Evolutionary conservation across 805 yeast species (phyloP), one percentile per base, ranked within the genome.

Genomic region (Candida glaebosa): DNA sequence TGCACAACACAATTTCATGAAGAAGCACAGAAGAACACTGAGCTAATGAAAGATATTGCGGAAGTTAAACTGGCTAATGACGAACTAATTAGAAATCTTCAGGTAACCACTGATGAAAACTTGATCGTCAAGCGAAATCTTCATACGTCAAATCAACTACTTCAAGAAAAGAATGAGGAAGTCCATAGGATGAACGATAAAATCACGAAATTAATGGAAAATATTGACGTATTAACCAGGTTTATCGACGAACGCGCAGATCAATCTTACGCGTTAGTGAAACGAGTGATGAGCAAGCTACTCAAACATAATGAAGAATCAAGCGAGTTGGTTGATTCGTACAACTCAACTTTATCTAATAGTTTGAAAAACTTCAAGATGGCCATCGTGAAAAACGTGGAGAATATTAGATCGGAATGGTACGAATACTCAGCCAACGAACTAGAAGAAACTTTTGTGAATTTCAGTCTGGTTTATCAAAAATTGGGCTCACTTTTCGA

Each of bases 321-420:
- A 5, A 5, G 38, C n/a, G 38, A 35, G 25, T 35, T 35, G 18
- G 38, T 35, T 7, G 38, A 35, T 24, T 20, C 25, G 31, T 35
- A 35, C n/a, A 25, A 16, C 25, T 35, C 38, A 15, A 25, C 24
- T 10, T 24, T 35, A 17, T 6, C 24, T 18, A 19, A 35, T 7
- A 35, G 20, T n/a, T 15, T 35, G 4, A 19, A 35, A 12, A 19
- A 20, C 15, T 35, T 35, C 19, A 35, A 35, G n/a, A 3, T 22
- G 4, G 30, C 38, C 3, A 26, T 35, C 10, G 17, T 12, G 15
- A 15, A 35, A n/a, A 35, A 35, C 5, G 25, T 35, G 4, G 31
- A 24, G 18, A 12, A n/a, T 10, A 35, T 35, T 4, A 35, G 24
- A n/a, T 24, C 15, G 10, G 15, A 35, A 6, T 35, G 38, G 38